A percentile compares a stretch with the other conserved stretches of the same genome.
phyloP scores from a whole-genome alignment of 768 basidiomycete genomes.

The Tricholoma hemisulphureum region DNA sequence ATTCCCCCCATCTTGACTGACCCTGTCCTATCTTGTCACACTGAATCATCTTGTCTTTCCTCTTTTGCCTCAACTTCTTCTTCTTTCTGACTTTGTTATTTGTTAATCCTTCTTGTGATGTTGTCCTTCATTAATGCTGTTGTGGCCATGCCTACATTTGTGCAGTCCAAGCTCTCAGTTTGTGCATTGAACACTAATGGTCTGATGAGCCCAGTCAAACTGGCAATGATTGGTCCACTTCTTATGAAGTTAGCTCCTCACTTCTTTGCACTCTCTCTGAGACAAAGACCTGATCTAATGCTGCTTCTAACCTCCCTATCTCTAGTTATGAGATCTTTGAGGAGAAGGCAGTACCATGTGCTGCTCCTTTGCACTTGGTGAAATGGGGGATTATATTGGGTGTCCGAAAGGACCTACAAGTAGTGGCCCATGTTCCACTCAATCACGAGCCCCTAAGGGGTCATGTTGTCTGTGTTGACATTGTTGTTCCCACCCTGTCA shows the following conservation, averaged over 20 bases:
- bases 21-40: background rate
- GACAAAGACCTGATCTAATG: background rate
- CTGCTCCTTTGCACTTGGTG: background rate
- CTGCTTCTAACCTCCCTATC: background rate
- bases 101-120: constrained; percentile 1
- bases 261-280: constrained; percentile 4
- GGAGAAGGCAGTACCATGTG: constrained; percentile 3
- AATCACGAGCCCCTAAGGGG: constrained; percentile 5
- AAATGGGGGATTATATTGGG: constrained; percentile 11
- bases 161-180: background rate
- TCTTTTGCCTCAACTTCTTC: background rate
- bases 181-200: constrained; percentile 9
- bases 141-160: background rate
- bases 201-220: constrained; percentile 4
- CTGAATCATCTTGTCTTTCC: no score
- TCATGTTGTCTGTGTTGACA: constrained; percentile 7
- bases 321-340: constrained; percentile 6
- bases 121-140: background rate
- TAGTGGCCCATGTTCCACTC: background rate
- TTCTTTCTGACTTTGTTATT: background rate
- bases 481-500: constrained; percentile 7
- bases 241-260: constrained; percentile 1
- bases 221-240: background rate
- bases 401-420: constrained; percentile 5
- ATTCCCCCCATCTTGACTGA: background rate